Base-by-base conservation (phyloP, 495 filamentous ascomycete species). In the Entonaema liquescens region DNA sequence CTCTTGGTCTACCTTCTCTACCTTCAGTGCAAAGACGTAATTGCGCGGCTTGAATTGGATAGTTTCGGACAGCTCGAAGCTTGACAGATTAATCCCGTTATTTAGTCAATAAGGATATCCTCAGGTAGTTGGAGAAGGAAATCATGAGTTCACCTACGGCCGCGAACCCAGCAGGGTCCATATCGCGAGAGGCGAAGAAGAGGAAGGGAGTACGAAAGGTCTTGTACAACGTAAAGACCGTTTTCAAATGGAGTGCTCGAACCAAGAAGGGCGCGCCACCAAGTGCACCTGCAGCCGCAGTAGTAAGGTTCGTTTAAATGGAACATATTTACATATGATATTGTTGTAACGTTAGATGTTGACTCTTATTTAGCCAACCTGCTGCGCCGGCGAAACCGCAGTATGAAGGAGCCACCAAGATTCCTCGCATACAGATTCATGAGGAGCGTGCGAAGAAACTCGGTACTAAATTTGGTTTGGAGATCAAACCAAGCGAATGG, bases 401-500 rank as follows among this genome's bases (percentile, higher is more conserved):
- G 49, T 76, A 75, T 70, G 73, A 80, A 52, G 65, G 70, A 4
- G 75, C 76, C 2, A 82, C 77, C 33, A 83, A 76, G 75, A 75
- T 85, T 26, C 82, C 82, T 28, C 77, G 81, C 47, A 68, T 78
- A 38, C 81, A 85, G 55, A 69, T 89, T 52, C 89, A 91, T 56
- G 87, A 90, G 71, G 90, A 92, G 71, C 89, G 88, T 65, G 88
- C 91, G 7, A 87, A 88, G 73, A 86, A 85, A 58, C 81, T 95
- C 25, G 92, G 92, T 72, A 88, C 90, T 68, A 90, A 91, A 71
- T 93, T 93, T 68, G 91, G 90, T 42, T 70, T 94, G 68, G 88
- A 88, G 56, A 82, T 93, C 36, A 88, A 92, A 70, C 85, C 89
- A 12, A 86, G 84, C 65, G 91, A 93, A 76, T 92, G 89, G 90